These are phyloP conservation scores for Apiospora marii DNA, from an alignment of 2,329 filamentous ascomycete species.

Conservation along the genomic window DNA sequence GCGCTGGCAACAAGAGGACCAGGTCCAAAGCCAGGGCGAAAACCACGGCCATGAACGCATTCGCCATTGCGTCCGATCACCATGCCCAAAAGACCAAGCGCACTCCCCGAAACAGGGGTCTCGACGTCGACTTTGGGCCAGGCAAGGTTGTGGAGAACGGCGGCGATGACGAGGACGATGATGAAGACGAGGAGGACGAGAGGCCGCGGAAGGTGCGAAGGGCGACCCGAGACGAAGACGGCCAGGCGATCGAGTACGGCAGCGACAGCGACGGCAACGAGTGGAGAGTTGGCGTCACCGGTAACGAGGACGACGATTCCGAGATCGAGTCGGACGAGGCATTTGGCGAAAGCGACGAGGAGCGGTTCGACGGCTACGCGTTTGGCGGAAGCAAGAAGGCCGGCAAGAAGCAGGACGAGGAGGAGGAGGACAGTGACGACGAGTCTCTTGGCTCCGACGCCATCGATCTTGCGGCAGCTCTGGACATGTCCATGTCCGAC, in stretches of 20 bases:
- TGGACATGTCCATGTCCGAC: constrained; percentile 56
- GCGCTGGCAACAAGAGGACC: constrained; percentile 46
- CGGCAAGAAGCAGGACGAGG: constrained; percentile 63
- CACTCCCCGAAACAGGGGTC: constrained; percentile 59
- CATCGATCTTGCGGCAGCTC: constrained; percentile 64
- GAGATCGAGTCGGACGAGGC: constrained; percentile 78
- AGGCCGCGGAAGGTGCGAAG: constrained; percentile 51
- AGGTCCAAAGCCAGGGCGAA: constrained; percentile 58
- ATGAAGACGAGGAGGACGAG: constrained; percentile 72
- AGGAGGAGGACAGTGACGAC: constrained; percentile 62
- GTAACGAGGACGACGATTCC: constrained; percentile 68
- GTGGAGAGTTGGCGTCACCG: constrained; percentile 77
- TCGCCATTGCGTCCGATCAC: constrained; percentile 63
- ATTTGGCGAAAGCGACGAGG: constrained; percentile 88
- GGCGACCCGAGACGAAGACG: constrained; percentile 53
- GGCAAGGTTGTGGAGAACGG: constrained; percentile 54
- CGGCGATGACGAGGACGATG: constrained; percentile 62
- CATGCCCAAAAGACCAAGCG: constrained; percentile 56
- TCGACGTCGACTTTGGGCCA: constrained; percentile 50
- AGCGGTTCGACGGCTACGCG: constrained; percentile 78
- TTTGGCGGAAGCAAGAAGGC: constrained; percentile 60
- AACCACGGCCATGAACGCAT: constrained; percentile 63
- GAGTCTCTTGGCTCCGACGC: constrained; percentile 67
- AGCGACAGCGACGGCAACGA: constrained; percentile 87
- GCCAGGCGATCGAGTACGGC: constrained; percentile 72